Evolutionary conservation across 441 rosid genomes (phyloP), one percentile per base, ranked within the genome.

Genomic region (Gossypium lobatum): DNA sequence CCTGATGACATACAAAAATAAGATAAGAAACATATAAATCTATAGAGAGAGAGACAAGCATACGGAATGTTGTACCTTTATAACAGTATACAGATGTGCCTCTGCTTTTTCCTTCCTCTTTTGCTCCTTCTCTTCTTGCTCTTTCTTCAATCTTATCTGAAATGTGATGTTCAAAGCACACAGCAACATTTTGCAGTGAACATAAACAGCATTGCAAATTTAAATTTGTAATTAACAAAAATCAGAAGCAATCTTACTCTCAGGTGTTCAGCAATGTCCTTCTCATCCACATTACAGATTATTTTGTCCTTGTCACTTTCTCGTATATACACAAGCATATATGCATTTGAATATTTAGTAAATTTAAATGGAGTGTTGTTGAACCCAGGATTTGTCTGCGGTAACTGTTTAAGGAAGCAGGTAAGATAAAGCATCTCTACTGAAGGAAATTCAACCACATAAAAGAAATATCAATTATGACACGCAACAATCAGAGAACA

Each of bases 281-380:
- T 84, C 83, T 86, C 89, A 78, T 88, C 95, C 50, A 88, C 92
- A 21, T 88, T 83, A 80, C 95, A 86, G 26, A 90, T 79, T 52
- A 90, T 88, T 79, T 88, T 86, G 70, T 88, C 92, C 80, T 84
- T 88, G 81, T 90, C 95, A 74, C 88, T 88, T 62, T 90, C 95
- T 61, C 95, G 92, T 72, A 88, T 83, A 76, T 89, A 89, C 20
- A 89, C 95, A 77, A 89, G 88, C 95, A 89, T 88, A 82, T 89
- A 89, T 11, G 95, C 92, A 79, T 89, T 89, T 34, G 92, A 88
- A 72, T 84, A 85, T 75, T 89, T 89, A 4, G 94, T 86, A 79
- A 89, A 88, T 78, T 88, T 89, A 69, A 88, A 86, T 57, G 91
- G 89, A 8, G 87, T 64, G 85, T 82, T 88, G 80, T 88, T 85